Evolutionary conservation across 106 monocot species (phyloP), one percentile per base, ranked within the genome.

Genomic region (Amphibolis antarctica): DNA sequence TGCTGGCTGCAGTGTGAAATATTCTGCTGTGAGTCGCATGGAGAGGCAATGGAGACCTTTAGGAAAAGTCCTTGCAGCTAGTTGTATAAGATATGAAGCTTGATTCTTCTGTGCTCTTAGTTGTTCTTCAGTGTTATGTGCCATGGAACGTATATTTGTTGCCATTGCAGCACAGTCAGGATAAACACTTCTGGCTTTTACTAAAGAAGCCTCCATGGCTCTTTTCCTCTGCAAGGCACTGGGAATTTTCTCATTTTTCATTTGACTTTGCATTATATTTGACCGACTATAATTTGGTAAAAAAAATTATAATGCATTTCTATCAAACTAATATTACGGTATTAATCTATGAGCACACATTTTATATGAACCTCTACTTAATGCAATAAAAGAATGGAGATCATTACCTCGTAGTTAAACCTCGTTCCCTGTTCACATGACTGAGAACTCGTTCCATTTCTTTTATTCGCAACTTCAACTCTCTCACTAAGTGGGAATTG

Each of bases 41-140:
- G 89, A 79, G 28, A 94, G 78, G 67, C 93, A 94, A 55, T 94
- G 93, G 77, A 86, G 78, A 57, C 89, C 83, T 77, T 94, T 94
- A 30, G 93, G 86, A 62, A 89, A 77, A 18, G 93, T 89, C 62
- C 86, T 81, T 46, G 79, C 45, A 58, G 83, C 77, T 65, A 94
- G 73, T 58, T 80, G 80, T 52, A 72, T 66, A 62, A 94, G 79
- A 81, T 79, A 84, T 44, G 86, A 84, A 55, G 75, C 72, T 69
- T 94, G 83, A 22, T 66, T 75, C 48, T 63, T 81, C 46, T 94
- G 81, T 43, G 86, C 79, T 66, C 77, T 83, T 2, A 89, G 75
- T 76, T 89, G 86, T 42, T 89, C 89, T 76, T 94, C 93, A 9
- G 57, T 75, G 61, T 77, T 82, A 45, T 79, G 73, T 46, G 77